These are phyloP conservation scores for Trametes punicea DNA, from an alignment of 768 basidiomycete genomes.

Conservation along the genomic window DNA sequence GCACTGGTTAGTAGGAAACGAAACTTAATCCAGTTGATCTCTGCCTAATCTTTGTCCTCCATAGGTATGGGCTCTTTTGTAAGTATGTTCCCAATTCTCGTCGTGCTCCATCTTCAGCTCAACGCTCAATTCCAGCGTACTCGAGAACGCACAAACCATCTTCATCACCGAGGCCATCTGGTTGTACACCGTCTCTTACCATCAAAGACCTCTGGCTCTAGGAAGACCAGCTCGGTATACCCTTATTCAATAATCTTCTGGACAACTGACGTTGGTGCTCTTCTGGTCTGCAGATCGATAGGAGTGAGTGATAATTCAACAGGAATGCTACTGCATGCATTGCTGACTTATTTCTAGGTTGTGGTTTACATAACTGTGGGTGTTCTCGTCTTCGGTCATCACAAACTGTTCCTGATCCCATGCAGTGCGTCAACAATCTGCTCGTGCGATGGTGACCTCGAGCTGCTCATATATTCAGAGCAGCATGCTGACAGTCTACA, in stretches of 20 bases:
- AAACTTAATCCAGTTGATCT: neutral
- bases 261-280: no score
- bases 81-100: neutral
- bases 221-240: neutral
- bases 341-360: neutral
- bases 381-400: no score
- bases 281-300: neutral
- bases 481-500: neutral
- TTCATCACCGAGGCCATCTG: neutral
- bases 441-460: conserved; percentile 1
- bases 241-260: no score
- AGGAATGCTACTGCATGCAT: no score
- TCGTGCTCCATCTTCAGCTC: neutral
- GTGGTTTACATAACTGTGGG: neutral
- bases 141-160: neutral
- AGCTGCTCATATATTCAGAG: neutral
- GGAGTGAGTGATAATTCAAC: neutral
- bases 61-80: neutral
- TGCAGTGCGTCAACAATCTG: neutral
- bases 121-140: neutral
- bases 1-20: neutral
- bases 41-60: no score
- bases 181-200: neutral
- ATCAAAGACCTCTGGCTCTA: neutral
- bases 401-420: neutral